These are phyloP conservation scores for Globisporangium heterothallicum DNA, from an alignment of 352 stramenopile species.

Conservation along the genomic window DNA sequence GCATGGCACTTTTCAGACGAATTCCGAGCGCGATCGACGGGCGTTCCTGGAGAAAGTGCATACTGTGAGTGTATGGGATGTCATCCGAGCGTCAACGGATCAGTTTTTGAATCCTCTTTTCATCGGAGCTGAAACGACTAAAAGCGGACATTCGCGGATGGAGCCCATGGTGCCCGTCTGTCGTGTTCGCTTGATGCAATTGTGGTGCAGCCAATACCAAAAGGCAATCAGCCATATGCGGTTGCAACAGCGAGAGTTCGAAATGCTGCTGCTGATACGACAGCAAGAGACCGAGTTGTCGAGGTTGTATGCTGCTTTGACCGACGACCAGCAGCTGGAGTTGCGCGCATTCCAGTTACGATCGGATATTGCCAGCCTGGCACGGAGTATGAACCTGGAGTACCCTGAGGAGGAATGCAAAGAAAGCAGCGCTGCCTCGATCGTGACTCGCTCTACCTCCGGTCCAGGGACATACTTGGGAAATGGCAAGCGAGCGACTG, in stretches of 20 bases:
- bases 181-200: slow-evolving; percentile 80
- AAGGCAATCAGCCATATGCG: slow-evolving; percentile 87
- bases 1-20: slow-evolving; percentile 91
- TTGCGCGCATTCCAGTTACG: slow-evolving; percentile 56
- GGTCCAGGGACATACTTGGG: not conserved
- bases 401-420: slow-evolving; percentile 29
- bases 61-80: slow-evolving; percentile 80
- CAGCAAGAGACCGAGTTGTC: slow-evolving; percentile 78
- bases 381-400: slow-evolving; percentile 69
- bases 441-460: slow-evolving; percentile 7
- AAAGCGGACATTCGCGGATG: slow-evolving; percentile 21
- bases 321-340: slow-evolving; percentile 55
- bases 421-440: slow-evolving; percentile 1
- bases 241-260: slow-evolving; percentile 79
- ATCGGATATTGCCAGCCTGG: slow-evolving; percentile 65
- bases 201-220: slow-evolving; percentile 84
- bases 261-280: slow-evolving; percentile 78
- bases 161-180: slow-evolving; percentile 80
- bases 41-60: slow-evolving; percentile 60
- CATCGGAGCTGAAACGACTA: slow-evolving; percentile 31
- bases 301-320: slow-evolving; percentile 51
- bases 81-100: slow-evolving; percentile 76
- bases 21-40: slow-evolving; percentile 73
- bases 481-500: slow-evolving; percentile 12
- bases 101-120: slow-evolving; percentile 83